These are phyloP conservation scores for Backusella tarrabulga DNA, from an alignment of 192 early-diverging fungal species.

Conservation along the genomic window DNA sequence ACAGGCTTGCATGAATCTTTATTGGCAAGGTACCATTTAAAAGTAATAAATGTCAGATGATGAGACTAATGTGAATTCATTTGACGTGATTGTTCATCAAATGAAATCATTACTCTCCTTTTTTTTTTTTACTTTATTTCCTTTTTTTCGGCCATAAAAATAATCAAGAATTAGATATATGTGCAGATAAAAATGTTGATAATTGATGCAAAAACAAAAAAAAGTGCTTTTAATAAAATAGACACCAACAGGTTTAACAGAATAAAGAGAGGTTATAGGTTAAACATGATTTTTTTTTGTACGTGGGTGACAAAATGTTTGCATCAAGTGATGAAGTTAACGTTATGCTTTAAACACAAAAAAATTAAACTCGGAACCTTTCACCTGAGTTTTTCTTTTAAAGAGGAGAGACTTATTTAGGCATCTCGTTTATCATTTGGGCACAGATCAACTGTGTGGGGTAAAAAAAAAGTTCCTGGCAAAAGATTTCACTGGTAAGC, in stretches of 20 bases:
- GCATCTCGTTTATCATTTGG: not conserved
- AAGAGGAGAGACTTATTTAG: not conserved
- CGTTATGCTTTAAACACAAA: not conserved
- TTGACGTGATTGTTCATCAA: not conserved
- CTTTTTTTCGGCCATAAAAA: not conserved
- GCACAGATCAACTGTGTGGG: conserved; percentile 4
- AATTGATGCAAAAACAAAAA: not conserved
- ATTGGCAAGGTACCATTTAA: not conserved
- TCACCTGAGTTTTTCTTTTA: not conserved
- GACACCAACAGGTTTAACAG: not conserved
- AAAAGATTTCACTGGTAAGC: not conserved
- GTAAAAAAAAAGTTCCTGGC: not conserved
- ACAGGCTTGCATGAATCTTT: not conserved
- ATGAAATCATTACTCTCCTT: not conserved
- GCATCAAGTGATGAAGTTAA: conserved; percentile 2
- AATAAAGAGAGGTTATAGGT: not conserved
- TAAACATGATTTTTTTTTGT: not conserved
- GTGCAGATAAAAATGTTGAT: not conserved
- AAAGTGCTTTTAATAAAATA: not conserved
- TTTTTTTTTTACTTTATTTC: not conserved
- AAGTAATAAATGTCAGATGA: not conserved
- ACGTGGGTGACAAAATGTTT: conserved; percentile 1
- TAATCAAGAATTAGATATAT: not conserved
- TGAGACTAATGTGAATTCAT: not conserved
- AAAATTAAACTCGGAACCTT: not conserved